phyloP scores from a whole-genome alignment of 1,284 basidiomycete species.

The Hymenochaete sp. region DNA sequence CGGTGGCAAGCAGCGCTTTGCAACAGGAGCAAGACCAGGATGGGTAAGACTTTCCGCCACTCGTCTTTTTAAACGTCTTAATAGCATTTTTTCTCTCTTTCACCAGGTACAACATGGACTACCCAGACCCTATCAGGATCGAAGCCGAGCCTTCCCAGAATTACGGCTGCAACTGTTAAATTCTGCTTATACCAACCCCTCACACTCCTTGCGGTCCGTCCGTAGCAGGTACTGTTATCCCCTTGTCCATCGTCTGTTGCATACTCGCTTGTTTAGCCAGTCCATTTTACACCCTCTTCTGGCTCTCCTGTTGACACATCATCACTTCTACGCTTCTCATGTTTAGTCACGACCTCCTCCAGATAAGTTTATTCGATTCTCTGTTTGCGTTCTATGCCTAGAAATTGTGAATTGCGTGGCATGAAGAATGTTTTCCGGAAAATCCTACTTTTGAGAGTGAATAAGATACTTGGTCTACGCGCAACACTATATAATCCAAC shows the following conservation, averaged over 20 bases:
- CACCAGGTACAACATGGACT: slow-evolving; percentile 81
- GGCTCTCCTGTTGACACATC: background rate
- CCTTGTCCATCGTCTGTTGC: background rate
- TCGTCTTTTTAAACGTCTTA: slow-evolving; percentile 3
- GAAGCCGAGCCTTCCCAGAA: slow-evolving; percentile 88
- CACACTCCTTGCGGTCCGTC: background rate
- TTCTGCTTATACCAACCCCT: slow-evolving; percentile 1
- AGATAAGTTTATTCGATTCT: no score
- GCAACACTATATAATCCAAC: no score
- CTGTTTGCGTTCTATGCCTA: no score
- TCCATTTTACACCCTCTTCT: slow-evolving; percentile 1
- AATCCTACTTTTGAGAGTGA: no score
- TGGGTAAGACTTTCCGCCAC: slow-evolving; percentile 48
- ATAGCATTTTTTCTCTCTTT: slow-evolving; percentile 14
- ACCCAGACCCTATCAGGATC: slow-evolving; percentile 97
- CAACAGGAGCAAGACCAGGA: slow-evolving; percentile 97
- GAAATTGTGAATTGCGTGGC: no score
- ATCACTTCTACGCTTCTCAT: background rate
- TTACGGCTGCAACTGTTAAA: slow-evolving; percentile 87
- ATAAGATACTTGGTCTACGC: no score
- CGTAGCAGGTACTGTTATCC: background rate
- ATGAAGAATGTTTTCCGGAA: no score
- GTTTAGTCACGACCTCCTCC: no score
- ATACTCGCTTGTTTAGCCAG: slow-evolving; percentile 1
- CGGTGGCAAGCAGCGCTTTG: slow-evolving; percentile 96